These are phyloP conservation scores for Pterocarpus santalinus DNA, from an alignment of 306 rosid genomes.

Conservation along the genomic window DNA sequence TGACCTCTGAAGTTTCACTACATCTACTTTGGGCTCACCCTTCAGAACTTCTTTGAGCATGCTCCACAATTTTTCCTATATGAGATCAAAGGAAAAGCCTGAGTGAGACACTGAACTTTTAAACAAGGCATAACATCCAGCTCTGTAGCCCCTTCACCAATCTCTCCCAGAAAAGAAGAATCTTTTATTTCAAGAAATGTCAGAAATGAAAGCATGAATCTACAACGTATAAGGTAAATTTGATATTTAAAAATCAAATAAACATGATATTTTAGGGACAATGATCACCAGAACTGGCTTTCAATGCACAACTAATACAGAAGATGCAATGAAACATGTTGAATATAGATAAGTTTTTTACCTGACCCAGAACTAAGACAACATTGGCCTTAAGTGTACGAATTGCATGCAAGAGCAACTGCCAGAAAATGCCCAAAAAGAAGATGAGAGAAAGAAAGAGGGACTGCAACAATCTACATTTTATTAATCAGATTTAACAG, in stretches of 20 bases:
- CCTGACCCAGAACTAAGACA: constrained; percentile 97
- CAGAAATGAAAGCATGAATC: constrained; percentile 17
- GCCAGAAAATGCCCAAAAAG: constrained; percentile 49
- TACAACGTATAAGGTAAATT: not conserved
- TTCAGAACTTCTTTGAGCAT: constrained; percentile 86
- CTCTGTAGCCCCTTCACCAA: not conserved
- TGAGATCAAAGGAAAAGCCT: constrained; percentile 39
- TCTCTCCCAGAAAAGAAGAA: not conserved
- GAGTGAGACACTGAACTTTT: constrained; percentile 38
- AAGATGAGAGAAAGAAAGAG: constrained; percentile 6
- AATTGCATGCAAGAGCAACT: constrained; percentile 94
- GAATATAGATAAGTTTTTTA: constrained; percentile 44
- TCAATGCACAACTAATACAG: constrained; percentile 21
- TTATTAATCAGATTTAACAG: constrained; percentile 34
- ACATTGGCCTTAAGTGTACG: constrained; percentile 85
- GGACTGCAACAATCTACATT: constrained; percentile 25
- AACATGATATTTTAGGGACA: not conserved
- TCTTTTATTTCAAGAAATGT: constrained; percentile 13
- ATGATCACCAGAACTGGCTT: not conserved
- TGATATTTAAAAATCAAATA: not conserved
- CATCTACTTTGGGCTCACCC: constrained; percentile 86
- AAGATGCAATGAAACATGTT: constrained; percentile 19
- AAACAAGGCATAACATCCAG: constrained; percentile 7
- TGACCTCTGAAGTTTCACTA: constrained; percentile 95
- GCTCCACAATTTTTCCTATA: constrained; percentile 91